Percentiles rank a stretch among this genome's conserved stretches.
Evolutionary conservation across 441 rosid species (phyloP).

Genomic region (Pelargonium cotyledonis): DNA sequence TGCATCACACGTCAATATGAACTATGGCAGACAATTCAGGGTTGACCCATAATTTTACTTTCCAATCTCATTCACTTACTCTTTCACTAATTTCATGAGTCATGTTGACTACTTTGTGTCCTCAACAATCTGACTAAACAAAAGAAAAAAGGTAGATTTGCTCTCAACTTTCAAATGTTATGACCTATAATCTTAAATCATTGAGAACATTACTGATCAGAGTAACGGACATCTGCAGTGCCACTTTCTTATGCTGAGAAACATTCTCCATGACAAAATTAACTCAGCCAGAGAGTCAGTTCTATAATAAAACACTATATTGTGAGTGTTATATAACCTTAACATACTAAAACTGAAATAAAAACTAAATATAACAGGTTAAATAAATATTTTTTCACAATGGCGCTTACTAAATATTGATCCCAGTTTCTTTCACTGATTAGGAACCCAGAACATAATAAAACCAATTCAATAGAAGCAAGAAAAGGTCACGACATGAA

Average conservation of each 20-base stretch:
- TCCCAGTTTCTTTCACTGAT: constrained; percentile 2
- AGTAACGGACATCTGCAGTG: background rate
- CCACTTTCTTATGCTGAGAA: background rate
- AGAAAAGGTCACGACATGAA: background rate
- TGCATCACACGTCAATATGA: constrained; percentile 5
- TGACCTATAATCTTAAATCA: background rate
- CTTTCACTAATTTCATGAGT: background rate
- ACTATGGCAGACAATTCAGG: background rate
- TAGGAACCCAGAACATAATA: constrained; percentile 10
- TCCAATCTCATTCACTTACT: background rate
- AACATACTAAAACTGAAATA: background rate
- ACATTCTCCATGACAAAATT: constrained; percentile 4
- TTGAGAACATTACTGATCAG: too few species aligned
- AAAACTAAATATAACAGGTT: background rate
- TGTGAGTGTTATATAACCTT: too few species aligned
- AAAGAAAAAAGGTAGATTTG: background rate
- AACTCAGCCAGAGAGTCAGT: background rate
- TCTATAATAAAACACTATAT: background rate
- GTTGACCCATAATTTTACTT: background rate
- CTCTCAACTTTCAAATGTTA: background rate
- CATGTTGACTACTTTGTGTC: background rate
- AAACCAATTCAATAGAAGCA: constrained; percentile 3
- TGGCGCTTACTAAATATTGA: background rate
- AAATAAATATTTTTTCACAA: background rate
- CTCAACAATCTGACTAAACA: background rate